phyloP scores from a whole-genome alignment of 345 rosid genomes.

The Arabis hirsuta region DNA sequence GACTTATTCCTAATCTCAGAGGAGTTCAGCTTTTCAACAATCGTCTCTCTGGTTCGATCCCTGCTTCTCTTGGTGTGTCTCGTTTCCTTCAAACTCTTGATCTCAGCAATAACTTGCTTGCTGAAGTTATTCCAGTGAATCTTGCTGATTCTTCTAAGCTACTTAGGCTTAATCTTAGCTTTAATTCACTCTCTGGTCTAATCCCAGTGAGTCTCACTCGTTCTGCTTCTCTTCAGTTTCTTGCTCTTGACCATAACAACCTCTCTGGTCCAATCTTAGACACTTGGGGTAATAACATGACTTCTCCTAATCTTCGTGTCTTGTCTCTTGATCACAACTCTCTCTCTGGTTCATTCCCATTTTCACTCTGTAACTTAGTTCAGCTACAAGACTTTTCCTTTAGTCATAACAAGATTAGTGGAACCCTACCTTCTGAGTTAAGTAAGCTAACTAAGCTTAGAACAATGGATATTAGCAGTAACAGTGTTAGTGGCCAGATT shows the following conservation, averaged over 20 bases:
- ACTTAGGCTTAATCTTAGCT: constrained; percentile 64
- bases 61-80: constrained; percentile 72
- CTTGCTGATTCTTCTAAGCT: constrained; percentile 74
- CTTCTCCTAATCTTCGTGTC: constrained; percentile 43
- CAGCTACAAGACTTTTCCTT: constrained; percentile 60
- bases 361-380: constrained; percentile 50
- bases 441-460: constrained; percentile 61
- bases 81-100: constrained; percentile 76
- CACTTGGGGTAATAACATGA: constrained; percentile 50
- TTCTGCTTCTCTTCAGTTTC: constrained; percentile 56
- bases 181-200: constrained; percentile 59
- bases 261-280: constrained; percentile 57
- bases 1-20: constrained; percentile 78
- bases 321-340: constrained; percentile 52
- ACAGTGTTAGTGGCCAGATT: constrained; percentile 62
- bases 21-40: constrained; percentile 93
- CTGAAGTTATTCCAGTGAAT: constrained; percentile 59
- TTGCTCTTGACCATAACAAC: constrained; percentile 65
- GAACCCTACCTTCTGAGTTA: constrained; percentile 57
- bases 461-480: constrained; percentile 61
- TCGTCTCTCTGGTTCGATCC: constrained; percentile 77
- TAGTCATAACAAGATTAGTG: constrained; percentile 62
- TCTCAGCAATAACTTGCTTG: constrained; percentile 67
- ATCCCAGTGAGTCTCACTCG: constrained; percentile 55
- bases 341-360: constrained; percentile 63